Conservation (phyloP, 1,284 basidiomycete genomes). For the Paramarasmius palmivorus region DNA sequence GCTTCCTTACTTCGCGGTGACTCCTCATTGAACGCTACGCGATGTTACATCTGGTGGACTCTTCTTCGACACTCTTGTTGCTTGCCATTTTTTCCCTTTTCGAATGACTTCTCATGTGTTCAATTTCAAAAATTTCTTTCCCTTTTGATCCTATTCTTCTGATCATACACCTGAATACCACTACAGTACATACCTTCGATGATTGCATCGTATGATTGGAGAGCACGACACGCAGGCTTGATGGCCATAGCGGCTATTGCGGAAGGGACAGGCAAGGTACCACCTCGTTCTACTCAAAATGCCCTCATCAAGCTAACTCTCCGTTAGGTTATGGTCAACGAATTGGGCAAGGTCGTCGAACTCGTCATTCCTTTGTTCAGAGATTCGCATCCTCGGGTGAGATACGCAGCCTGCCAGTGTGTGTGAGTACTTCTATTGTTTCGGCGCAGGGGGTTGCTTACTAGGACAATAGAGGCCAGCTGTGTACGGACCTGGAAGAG, state of each 20-base stretch:
- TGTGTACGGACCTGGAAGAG: slow-evolving; percentile 84
- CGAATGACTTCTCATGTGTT: not conserved
- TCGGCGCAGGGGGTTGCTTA: slow-evolving; percentile 9
- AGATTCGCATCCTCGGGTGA: slow-evolving; percentile 79
- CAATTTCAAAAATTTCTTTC: not conserved
- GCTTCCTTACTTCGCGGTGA: no score
- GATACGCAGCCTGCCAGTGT: slow-evolving; percentile 86
- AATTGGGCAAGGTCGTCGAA: slow-evolving; percentile 76
- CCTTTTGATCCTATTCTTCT: not conserved
- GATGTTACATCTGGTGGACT: no score
- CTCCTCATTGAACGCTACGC: no score
- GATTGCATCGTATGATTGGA: slow-evolving; percentile 79
- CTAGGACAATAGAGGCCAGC: slow-evolving; percentile 60
- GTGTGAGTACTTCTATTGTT: slow-evolving; percentile 51
- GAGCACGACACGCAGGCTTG: slow-evolving; percentile 76
- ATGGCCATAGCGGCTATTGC: slow-evolving; percentile 80
- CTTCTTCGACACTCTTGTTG: no score
- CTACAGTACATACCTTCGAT: slow-evolving; percentile 69
- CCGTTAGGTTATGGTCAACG: slow-evolving; percentile 68
- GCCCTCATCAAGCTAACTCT: slow-evolving; percentile 7
- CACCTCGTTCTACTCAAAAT: not conserved
- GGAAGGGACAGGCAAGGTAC: slow-evolving; percentile 71
- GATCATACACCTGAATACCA: not conserved
- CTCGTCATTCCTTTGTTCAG: slow-evolving; percentile 77
- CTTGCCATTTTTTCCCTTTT: no score